Evolutionary conservation across 2,329 filamentous ascomycete genomes (phyloP), one percentile per base, ranked within the genome.

Genomic region (Thielaviopsis ethacetica): DNA sequence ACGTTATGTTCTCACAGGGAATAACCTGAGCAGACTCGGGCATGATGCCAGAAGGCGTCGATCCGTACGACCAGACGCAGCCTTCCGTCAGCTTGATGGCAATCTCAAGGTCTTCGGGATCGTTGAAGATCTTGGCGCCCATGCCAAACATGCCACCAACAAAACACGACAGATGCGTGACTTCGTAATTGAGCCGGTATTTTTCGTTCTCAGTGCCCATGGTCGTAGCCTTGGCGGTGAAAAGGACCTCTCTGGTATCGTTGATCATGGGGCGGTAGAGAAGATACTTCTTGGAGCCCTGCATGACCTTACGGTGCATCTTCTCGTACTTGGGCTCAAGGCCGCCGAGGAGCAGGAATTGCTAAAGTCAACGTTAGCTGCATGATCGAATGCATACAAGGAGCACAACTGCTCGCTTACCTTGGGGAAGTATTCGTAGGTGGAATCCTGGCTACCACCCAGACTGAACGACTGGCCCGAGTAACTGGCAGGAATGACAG

Each of bases 231-330:
- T 82, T 82, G 24, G 85, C 85, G 0, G 86, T 81, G 62, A 93
- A 82, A 2, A 93, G 76, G n/a, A 93, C 79, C 61, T 91, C 81
- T 56, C 79, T 79, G 57, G 41, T 47, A 6, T 77, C 73, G 30
- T 80, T 78, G 21, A 82, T 78, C 81, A 93, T 85, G 0, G 90
- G 89, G 5, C 85, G 79, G 71, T 82, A 95, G 60, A 95, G 80
- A 10, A 95, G 76, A 68, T 86, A 78, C 63, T 88, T 77, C 63
- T 86, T 85, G 41, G 85, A 80, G 0, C 82, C 82, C 5, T 84
- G 79, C 30, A 84, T 79, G 3, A 82, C 79, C 59, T 79, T 80
- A 60, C 84, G 76, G 67, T 94, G 89, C 71, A 95, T 79, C 21
- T 77, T 78, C 62, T 77, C 75, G 69, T 94, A 94, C 67, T 89